Evolutionary conservation across 2,329 filamentous ascomycete genomes (phyloP).

Genomic region (Exophiala calicioides): DNA sequence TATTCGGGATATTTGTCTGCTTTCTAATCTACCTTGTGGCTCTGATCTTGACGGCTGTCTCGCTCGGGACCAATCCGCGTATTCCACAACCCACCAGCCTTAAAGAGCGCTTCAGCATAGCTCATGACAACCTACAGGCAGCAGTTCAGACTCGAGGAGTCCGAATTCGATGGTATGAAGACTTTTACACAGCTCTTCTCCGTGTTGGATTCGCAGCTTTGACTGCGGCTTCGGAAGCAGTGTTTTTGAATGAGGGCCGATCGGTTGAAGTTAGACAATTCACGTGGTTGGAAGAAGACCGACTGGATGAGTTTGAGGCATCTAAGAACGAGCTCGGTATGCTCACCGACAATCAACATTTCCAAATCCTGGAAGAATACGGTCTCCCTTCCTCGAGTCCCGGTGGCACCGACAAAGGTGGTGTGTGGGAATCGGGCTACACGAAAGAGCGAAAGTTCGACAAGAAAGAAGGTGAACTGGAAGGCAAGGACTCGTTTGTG

Average conservation of each 20-base stretch:
- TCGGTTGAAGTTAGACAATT: constrained; percentile 70
- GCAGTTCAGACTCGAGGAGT: constrained; percentile 82
- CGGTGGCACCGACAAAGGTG: constrained; percentile 35
- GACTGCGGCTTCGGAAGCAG: constrained; percentile 91
- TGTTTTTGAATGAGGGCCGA: constrained; percentile 89
- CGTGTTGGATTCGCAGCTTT: constrained; percentile 84
- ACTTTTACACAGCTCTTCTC: constrained; percentile 90
- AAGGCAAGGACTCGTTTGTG: constrained; percentile 33
- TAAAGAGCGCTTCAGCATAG: constrained; percentile 64
- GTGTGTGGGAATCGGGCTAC: constrained; percentile 50
- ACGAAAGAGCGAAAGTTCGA: constrained; percentile 47
- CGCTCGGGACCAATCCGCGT: constrained; percentile 54
- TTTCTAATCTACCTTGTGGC: constrained; percentile 75
- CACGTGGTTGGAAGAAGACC: constrained; percentile 91
- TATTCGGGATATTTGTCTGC: constrained; percentile 76
- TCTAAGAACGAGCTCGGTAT: constrained; percentile 37
- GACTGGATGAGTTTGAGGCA: constrained; percentile 72
- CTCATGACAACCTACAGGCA: constrained; percentile 88
- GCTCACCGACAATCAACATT: constrained; percentile 27
- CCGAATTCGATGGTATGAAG: constrained; percentile 80
- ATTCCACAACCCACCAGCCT: constrained; percentile 48
- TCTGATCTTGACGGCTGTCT: constrained; percentile 71
- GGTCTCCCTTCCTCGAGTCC: constrained; percentile 35
- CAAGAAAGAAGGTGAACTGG: constrained; percentile 34
- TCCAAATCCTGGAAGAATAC: constrained; percentile 33